Evolutionary conservation across 495 filamentous ascomycete genomes (phyloP).

Genomic region (Hyaloscypha variabilis): DNA sequence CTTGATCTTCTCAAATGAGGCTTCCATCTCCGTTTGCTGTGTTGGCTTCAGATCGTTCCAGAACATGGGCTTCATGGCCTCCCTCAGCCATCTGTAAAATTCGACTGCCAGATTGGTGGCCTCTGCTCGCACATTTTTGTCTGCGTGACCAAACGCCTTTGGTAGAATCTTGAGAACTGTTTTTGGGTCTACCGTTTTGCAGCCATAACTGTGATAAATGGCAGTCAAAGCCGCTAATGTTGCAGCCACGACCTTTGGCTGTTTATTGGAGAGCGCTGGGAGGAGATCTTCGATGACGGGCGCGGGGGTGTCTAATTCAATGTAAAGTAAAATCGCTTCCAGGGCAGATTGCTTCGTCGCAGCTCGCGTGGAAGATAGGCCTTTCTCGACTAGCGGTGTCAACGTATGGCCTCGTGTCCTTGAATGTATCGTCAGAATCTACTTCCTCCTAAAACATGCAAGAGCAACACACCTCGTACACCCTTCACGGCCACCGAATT

Average conservation of each 20-base stretch:
- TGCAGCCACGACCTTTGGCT: constrained; percentile 91
- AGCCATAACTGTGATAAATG: constrained; percentile 91
- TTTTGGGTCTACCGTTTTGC: constrained; percentile 96
- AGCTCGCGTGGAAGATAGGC: constrained; percentile 81
- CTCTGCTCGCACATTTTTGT: constrained; percentile 98
- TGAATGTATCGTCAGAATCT: constrained; percentile 18
- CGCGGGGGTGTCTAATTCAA: constrained; percentile 85
- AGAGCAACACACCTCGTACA: constrained; percentile 60
- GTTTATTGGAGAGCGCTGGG: constrained; percentile 84
- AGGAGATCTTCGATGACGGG: constrained; percentile 91
- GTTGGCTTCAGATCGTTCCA: constrained; percentile 95
- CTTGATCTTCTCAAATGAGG: constrained; percentile 90
- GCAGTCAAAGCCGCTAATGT: constrained; percentile 76
- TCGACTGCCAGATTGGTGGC: constrained; percentile 91
- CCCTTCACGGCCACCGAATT: constrained; percentile 78
- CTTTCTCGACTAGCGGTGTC: constrained; percentile 85
- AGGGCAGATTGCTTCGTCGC: constrained; percentile 84
- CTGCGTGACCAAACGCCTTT: constrained; percentile 91
- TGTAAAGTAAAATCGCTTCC: constrained; percentile 84
- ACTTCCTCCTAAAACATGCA: neutral
- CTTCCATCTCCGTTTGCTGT: constrained; percentile 92
- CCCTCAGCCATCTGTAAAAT: constrained; percentile 94
- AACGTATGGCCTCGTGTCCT: constrained; percentile 78
- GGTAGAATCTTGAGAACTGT: constrained; percentile 89
- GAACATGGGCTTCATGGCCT: constrained; percentile 98